These are phyloP conservation scores for Macadamia tetraphylla DNA, from an alignment of 164 flowering plant genomes.

Conservation along the genomic window DNA sequence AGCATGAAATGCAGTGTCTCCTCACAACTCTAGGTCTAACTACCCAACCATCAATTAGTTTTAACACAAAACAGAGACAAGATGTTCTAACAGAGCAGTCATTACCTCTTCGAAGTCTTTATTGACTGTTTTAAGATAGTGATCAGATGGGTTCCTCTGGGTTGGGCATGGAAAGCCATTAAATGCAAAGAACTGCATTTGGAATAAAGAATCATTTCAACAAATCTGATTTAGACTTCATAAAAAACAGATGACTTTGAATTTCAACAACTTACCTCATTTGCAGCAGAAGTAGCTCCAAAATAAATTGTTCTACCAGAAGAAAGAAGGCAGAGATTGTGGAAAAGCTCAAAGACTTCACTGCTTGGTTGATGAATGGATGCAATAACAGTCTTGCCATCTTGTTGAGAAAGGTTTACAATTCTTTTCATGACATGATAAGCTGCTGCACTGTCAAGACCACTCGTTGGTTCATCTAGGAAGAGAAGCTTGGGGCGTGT, in stretches of 20 bases:
- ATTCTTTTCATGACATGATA: slow-evolving; percentile 43
- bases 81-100: no score
- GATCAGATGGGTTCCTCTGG: slow-evolving; percentile 74
- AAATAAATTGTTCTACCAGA: slow-evolving; percentile 57
- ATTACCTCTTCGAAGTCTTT: slow-evolving; percentile 60
- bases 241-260: neutral
- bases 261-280: slow-evolving; percentile 26
- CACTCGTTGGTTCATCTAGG: slow-evolving; percentile 72
- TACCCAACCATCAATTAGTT: no score
- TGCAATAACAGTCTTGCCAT: slow-evolving; percentile 46
- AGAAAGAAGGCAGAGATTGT: slow-evolving; percentile 56
- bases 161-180: slow-evolving; percentile 74
- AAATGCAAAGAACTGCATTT: slow-evolving; percentile 47
- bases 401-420: slow-evolving; percentile 20
- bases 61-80: no score
- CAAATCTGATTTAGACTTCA: no score
- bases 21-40: no score
- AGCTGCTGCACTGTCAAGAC: slow-evolving; percentile 69
- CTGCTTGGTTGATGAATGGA: slow-evolving; percentile 78
- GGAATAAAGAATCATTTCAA: neutral
- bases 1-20: no score
- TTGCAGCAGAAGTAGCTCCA: slow-evolving; percentile 40
- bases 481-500: slow-evolving; percentile 50
- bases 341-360: slow-evolving; percentile 55
- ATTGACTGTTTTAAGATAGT: slow-evolving; percentile 67